These are phyloP conservation scores for Lunularia cruciata DNA, from an alignment of 225 moss, liverwort and hornwort species.

Conservation along the genomic window DNA sequence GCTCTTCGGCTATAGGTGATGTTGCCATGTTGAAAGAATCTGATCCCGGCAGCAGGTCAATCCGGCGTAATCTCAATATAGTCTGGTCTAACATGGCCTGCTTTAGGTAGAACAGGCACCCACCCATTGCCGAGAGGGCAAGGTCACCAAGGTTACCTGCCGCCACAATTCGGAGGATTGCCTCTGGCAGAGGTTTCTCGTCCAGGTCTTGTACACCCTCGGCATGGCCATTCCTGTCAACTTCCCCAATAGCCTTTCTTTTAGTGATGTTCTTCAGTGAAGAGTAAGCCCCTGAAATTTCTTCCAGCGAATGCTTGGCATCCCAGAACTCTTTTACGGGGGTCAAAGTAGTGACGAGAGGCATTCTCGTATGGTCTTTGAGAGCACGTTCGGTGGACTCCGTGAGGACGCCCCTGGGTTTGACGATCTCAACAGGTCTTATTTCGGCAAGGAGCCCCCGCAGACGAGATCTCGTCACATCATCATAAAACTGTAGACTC, in stretches of 20 bases:
- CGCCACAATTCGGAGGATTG: conserved; percentile 52
- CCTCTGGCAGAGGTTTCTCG: conserved; percentile 49
- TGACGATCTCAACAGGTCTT: conserved; percentile 87
- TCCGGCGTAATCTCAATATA: conserved; percentile 59
- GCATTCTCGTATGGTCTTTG: conserved; percentile 81
- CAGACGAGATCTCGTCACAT: conserved; percentile 66
- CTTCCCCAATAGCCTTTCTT: conserved; percentile 24
- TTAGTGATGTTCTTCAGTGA: conserved; percentile 33
- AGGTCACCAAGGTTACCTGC: conserved; percentile 56
- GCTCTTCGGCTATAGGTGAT: not conserved
- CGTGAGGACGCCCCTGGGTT: conserved; percentile 69
- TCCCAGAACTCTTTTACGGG: conserved; percentile 73
- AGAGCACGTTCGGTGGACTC: conserved; percentile 80
- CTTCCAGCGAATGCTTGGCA: conserved; percentile 56
- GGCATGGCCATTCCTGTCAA: conserved; percentile 22
- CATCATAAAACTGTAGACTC: conserved; percentile 77
- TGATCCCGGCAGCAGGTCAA: conserved; percentile 76
- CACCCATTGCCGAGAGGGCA: conserved; percentile 81
- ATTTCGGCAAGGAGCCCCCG: conserved; percentile 74
- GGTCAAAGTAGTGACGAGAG: conserved; percentile 64
- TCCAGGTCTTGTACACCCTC: not conserved
- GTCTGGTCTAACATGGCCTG: conserved; percentile 73
- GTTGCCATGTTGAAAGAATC: conserved; percentile 32
- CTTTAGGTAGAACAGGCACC: conserved; percentile 73
- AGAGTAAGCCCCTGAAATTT: conserved; percentile 51